Base-by-base conservation (phyloP, 768 basidiomycete genomes). In the Lanmaoa rubissima region DNA sequence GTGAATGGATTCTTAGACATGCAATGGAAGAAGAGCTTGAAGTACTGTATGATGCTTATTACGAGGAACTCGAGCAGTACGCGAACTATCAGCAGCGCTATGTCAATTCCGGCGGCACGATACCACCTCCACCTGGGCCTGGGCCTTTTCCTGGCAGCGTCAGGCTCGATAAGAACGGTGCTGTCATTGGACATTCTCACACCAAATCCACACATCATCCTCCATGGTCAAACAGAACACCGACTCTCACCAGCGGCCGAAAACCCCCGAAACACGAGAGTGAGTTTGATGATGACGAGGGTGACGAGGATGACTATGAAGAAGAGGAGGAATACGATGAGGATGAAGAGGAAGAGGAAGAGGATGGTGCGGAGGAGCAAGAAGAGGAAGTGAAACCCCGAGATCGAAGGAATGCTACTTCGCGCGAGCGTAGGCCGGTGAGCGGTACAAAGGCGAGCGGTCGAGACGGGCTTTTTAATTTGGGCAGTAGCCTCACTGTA, bases 1-100 rank as follows among this genome's bases (percentile, higher is more conserved):
- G 54, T 61, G 59, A 52, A 59, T 43, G 63, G 58, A 40, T 49
- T 44, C 62, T 65, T 69, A 95, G 92, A 67, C 88, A 90, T 79
- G 95, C 95, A 61, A 98, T 99, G 79, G 97, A 99, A 81, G 92
- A 95, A 79, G 97, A 99, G 82, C 90, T 99, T 75, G 94, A 98
- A 82, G 92, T 94, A 79, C 88, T 98, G 78, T 99, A 99, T 85
- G 96, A 98, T 84, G 94, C 95, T 80, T 99, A 98, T 84, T 98
- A 98, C 86, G 93, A 97, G 75, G 96, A 98, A 83, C 88, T 99
- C 81, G 93, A 97, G 83, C 88, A 90, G 79, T 98, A 98, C 85
- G 97, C 95, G 76, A 90, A 92, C 77, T 90, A 92, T 79, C 93
- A 96, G 82, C 91, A 94, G 84, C 92, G 87, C 76, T 94, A 94